Percentiles rank a stretch among this genome's conserved stretches.
Conservation (phyloP, 805 yeast species). For the Ogataea glucozyma region DNA sequence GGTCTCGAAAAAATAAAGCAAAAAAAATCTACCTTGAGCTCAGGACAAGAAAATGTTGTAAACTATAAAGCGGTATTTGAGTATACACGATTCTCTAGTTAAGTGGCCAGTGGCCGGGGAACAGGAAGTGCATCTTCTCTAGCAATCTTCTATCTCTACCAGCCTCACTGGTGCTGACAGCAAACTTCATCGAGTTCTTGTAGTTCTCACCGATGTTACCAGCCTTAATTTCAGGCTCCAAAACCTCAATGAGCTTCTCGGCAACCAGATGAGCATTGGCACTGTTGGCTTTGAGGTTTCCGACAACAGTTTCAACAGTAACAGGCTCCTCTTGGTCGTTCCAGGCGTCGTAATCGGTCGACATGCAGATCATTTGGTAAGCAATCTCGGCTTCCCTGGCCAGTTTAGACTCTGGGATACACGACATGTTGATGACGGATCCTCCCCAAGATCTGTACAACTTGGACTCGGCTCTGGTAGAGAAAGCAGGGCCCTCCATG, state of each 20-base stretch:
- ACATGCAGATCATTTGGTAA: constrained; percentile 98
- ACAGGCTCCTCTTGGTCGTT: constrained; percentile 93
- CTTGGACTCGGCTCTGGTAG: constrained; percentile 93
- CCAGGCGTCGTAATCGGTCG: constrained; percentile 99
- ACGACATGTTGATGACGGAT: constrained; percentile 94
- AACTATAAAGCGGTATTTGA: no score
- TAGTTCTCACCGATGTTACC: constrained; percentile 72
- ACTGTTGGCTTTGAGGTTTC: constrained; percentile 83
- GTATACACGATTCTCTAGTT: background rate
- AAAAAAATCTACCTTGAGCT: background rate
- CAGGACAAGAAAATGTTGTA: no score
- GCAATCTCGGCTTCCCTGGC: constrained; percentile 97
- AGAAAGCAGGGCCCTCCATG: constrained; percentile 99
- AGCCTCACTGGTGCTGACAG: constrained; percentile 74
- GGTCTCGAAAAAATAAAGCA: no score
- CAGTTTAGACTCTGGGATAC: constrained; percentile 93
- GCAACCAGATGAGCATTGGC: constrained; percentile 83
- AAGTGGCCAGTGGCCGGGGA: constrained; percentile 86
- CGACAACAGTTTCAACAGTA: constrained; percentile 95
- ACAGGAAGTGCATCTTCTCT: constrained; percentile 79
- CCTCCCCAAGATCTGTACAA: constrained; percentile 90
- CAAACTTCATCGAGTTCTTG: constrained; percentile 72
- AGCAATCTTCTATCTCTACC: constrained; percentile 74
- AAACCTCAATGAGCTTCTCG: constrained; percentile 60
- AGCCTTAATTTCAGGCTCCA: constrained; percentile 59